Evolutionary conservation across 1,284 basidiomycete genomes (phyloP).

Genomic region (Irpex sp.): DNA sequence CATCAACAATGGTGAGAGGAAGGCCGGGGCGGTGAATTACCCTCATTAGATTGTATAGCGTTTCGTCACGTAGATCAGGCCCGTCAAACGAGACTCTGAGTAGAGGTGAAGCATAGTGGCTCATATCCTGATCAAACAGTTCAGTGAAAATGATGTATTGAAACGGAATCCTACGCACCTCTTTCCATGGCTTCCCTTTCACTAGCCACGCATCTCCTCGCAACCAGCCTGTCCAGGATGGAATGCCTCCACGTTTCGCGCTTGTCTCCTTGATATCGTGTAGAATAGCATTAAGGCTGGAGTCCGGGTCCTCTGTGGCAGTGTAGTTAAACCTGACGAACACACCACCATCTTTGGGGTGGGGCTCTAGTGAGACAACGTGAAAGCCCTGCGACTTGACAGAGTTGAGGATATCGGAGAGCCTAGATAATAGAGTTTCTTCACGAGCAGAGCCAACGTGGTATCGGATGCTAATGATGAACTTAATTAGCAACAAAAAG

Average conservation of each 20-base stretch:
- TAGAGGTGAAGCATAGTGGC: conserved; percentile 71
- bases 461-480: conserved; percentile 47
- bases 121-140: conserved; percentile 63
- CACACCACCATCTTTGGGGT: conserved; percentile 81
- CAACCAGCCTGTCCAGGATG: conserved; percentile 58
- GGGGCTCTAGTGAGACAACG: conserved; percentile 55
- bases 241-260: conserved; percentile 49
- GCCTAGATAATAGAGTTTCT: conserved; percentile 45
- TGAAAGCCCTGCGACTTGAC: conserved; percentile 54
- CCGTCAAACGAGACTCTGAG: conserved; percentile 85
- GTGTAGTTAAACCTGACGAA: conserved; percentile 79
- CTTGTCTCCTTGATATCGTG: conserved; percentile 39
- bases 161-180: conserved; percentile 45
- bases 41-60: conserved; percentile 66
- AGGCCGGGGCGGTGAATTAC: conserved; percentile 35
- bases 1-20: conserved; percentile 7
- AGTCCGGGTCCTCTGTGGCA: conserved; percentile 31
- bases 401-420: conserved; percentile 46
- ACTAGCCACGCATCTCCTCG: conserved; percentile 75
- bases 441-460: conserved; percentile 56
- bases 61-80: conserved; percentile 78
- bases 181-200: conserved; percentile 79
- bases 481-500: conserved; percentile 3
- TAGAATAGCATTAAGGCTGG: conserved; percentile 47
- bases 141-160: background rate